Conservation (phyloP, 139 green algal species). For the Closterium sp. region DNA sequence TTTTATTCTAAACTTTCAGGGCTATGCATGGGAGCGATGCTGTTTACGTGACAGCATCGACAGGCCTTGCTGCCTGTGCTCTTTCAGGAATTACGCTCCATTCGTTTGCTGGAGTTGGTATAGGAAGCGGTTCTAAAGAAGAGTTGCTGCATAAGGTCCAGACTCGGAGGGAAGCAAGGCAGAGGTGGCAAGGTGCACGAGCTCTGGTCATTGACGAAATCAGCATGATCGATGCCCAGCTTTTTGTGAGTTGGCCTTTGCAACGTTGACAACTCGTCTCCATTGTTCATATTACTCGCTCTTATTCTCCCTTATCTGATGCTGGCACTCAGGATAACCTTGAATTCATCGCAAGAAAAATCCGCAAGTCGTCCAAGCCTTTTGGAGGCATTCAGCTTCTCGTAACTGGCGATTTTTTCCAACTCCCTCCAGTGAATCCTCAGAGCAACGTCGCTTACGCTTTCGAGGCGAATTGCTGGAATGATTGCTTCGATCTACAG, state of each 20-base stretch:
- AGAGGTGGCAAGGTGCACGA: conserved; percentile 13
- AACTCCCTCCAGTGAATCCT: conserved; percentile 68
- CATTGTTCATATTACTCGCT: background rate
- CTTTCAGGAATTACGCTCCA: conserved; percentile 55
- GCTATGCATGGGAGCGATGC: conserved; percentile 35
- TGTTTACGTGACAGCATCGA: conserved; percentile 56
- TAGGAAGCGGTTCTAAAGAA: conserved; percentile 32
- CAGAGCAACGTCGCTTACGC: conserved; percentile 45
- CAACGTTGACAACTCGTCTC: background rate
- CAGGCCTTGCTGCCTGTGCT: conserved; percentile 50
- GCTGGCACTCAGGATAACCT: conserved; percentile 26
- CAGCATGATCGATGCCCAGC: conserved; percentile 46
- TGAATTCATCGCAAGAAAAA: conserved; percentile 29
- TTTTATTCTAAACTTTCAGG: background rate
- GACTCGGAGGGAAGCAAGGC: background rate
- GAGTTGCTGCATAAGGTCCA: conserved; percentile 11
- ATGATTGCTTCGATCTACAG: conserved; percentile 48
- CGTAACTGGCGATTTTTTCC: conserved; percentile 70
- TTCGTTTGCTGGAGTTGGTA: conserved; percentile 61
- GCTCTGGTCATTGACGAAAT: conserved; percentile 53
- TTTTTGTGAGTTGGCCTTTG: conserved; percentile 36
- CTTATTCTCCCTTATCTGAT: background rate
- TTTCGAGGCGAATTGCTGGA: conserved; percentile 66
- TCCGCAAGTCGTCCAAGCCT: conserved; percentile 26
- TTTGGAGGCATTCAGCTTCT: conserved; percentile 76